These are phyloP conservation scores for Sporothrix sp. DNA, from an alignment of 2,329 filamentous ascomycete genomes.

Conservation along the genomic window DNA sequence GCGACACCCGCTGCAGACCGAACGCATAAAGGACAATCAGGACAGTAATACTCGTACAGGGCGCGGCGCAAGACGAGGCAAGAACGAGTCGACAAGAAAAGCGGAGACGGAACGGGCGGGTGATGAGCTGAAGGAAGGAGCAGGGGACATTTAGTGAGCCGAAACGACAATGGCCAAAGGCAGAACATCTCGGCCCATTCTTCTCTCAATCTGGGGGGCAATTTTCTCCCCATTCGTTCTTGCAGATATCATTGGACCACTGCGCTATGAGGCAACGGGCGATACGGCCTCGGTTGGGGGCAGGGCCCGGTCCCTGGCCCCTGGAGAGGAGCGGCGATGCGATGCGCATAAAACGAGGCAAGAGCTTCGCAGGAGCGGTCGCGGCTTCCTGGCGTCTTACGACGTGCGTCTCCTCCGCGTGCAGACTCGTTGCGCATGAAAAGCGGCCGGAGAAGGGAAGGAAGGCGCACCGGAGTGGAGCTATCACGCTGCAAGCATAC, in stretches of 20 bases:
- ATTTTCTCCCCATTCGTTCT: not conserved
- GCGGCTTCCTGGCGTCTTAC: no score
- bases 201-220: no score
- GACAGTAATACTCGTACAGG: no score
- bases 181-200: no score
- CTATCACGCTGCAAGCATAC: not conserved
- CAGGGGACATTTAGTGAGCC: slow-evolving; percentile 6
- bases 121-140: slow-evolving; percentile 13
- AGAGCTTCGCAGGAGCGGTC: no score
- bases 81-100: slow-evolving; percentile 8
- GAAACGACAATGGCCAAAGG: no score
- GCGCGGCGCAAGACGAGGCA: not conserved
- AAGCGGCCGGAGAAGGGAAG: not conserved
- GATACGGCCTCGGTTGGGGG: slow-evolving; percentile 3
- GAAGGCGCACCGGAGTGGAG: slow-evolving; percentile 8
- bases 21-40: not conserved
- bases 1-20: not conserved
- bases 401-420: no score
- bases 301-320: no score
- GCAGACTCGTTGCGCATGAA: no score
- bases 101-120: slow-evolving; percentile 11
- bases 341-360: not conserved
- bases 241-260: slow-evolving; percentile 1
- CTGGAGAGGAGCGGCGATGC: not conserved
- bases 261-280: not conserved